Conservation (phyloP, 2,329 filamentous ascomycete species). For the Pyrenochaeta sp. region DNA sequence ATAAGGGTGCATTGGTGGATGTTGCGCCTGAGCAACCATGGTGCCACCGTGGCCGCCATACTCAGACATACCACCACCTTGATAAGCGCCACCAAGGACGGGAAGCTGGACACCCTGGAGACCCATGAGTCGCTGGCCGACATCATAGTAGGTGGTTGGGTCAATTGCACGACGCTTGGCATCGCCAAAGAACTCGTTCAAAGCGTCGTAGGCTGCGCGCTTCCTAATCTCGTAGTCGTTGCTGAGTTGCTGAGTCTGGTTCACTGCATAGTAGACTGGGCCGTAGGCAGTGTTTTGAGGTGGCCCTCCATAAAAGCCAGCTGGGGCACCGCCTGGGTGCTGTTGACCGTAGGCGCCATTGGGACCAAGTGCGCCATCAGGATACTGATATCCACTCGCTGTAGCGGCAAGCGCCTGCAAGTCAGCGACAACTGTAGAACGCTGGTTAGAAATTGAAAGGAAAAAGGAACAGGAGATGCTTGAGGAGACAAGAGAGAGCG, state of each 20-base stretch:
- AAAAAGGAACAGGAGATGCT: conserved; percentile 16
- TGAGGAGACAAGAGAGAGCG: conserved; percentile 9
- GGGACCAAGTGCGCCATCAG: conserved; percentile 47
- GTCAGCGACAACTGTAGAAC: conserved; percentile 52
- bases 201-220: conserved; percentile 78
- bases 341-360: conserved; percentile 56
- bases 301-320: conserved; percentile 61
- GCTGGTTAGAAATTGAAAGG: conserved; percentile 44
- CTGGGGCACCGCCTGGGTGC: conserved; percentile 58
- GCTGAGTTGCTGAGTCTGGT: conserved; percentile 70
- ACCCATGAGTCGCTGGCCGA: conserved; percentile 86
- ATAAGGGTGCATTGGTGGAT: conserved; percentile 77
- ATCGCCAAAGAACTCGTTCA: conserved; percentile 94
- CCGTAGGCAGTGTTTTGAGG: conserved; percentile 65
- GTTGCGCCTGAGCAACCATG: conserved; percentile 61
- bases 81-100: conserved; percentile 41
- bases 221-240: conserved; percentile 78
- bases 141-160: conserved; percentile 85
- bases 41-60: conserved; percentile 63
- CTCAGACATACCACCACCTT: conserved; percentile 55
- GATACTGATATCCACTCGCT: conserved; percentile 58
- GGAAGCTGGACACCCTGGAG: conserved; percentile 72
- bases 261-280: conserved; percentile 80
- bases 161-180: conserved; percentile 92
- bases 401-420: conserved; percentile 58